A percentile compares a stretch with the other conserved stretches of the same genome.
These are phyloP conservation scores for Udeniomyces megalosporus DNA, from an alignment of 768 basidiomycete genomes.

Conservation along the genomic window DNA sequence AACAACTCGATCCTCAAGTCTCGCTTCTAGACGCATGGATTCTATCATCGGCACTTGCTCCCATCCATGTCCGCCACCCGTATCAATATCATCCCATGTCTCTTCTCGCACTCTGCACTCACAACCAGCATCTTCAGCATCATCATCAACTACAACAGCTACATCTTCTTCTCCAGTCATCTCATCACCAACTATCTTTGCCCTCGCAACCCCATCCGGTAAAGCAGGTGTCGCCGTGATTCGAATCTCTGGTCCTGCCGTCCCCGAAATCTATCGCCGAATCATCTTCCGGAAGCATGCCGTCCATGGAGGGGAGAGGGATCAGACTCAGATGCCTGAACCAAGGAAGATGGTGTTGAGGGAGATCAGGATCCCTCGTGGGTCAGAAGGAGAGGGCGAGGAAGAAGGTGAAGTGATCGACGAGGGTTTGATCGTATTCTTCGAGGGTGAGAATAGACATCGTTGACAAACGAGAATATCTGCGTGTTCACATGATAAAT, in stretches of 20 bases:
- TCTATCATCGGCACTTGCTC: too few relatives aligned
- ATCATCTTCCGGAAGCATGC: conserved; percentile 35
- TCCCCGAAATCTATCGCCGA: conserved; percentile 42
- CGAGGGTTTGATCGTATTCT: conserved; percentile 66
- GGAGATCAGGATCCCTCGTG: conserved; percentile 34
- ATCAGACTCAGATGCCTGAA: conserved; percentile 29
- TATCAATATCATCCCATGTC: too few relatives aligned
- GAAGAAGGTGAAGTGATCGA: conserved; percentile 48
- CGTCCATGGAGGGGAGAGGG: too few relatives aligned
- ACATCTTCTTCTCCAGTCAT: neutral
- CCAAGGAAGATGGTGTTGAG: conserved; percentile 60
- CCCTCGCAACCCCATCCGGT: conserved; percentile 71
- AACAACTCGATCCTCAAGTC: too few relatives aligned
- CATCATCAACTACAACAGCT: neutral
- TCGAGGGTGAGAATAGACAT: conserved; percentile 39
- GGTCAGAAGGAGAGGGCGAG: conserved; percentile 33
- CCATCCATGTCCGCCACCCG: neutral
- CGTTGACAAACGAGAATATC: too few relatives aligned
- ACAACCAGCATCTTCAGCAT: too few relatives aligned
- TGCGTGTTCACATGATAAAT: too few relatives aligned
- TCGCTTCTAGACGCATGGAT: too few relatives aligned
- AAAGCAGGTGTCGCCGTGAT: conserved; percentile 70
- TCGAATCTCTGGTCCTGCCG: conserved; percentile 64
- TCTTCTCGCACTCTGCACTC: neutral
- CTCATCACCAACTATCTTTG: conserved; percentile 45